These are phyloP conservation scores for Cladosporium sp. DNA, from an alignment of 2,329 filamentous ascomycete genomes.

Conservation along the genomic window DNA sequence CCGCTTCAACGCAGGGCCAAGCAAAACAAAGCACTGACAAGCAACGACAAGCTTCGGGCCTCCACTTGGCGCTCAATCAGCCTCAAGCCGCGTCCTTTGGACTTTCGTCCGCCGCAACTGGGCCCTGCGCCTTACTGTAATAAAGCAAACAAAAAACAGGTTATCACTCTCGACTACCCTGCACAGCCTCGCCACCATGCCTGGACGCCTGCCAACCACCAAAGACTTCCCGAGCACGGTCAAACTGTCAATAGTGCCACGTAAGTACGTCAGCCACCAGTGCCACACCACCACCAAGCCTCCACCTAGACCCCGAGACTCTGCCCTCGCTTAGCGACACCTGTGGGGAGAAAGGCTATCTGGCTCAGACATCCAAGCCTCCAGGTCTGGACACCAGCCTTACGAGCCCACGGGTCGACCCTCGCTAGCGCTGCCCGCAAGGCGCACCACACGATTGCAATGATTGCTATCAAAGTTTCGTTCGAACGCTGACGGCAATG, in stretches of 20 bases:
- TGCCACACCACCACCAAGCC: neutral
- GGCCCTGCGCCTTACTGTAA: neutral
- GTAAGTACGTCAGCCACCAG: slow-evolving; percentile 40
- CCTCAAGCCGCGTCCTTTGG: neutral
- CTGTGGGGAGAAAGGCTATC: neutral
- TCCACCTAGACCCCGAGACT: neutral
- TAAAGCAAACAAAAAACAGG: neutral
- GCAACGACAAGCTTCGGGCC: slow-evolving; percentile 8
- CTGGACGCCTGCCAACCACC: slow-evolving; percentile 44
- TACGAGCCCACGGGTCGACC: slow-evolving; percentile 10
- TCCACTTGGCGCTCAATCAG: slow-evolving; percentile 12
- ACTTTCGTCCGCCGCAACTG: neutral
- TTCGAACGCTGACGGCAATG: neutral
- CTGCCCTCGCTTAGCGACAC: neutral
- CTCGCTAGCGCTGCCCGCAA: slow-evolving; percentile 3
- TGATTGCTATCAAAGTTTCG: neutral
- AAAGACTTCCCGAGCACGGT: slow-evolving; percentile 45
- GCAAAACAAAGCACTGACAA: slow-evolving; percentile 5
- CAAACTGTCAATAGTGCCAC: slow-evolving; percentile 45
- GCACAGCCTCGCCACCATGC: slow-evolving; percentile 32
- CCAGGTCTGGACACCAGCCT: slow-evolving; percentile 7
- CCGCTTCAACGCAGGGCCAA: neutral
- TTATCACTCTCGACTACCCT: neutral
- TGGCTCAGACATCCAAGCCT: neutral
- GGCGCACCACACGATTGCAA: neutral